A percentile compares a stretch with the other conserved stretches of the same genome.
Evolutionary conservation across 108 stramenopile genomes (phyloP).

Genomic region (Skeletonema grethae): DNA sequence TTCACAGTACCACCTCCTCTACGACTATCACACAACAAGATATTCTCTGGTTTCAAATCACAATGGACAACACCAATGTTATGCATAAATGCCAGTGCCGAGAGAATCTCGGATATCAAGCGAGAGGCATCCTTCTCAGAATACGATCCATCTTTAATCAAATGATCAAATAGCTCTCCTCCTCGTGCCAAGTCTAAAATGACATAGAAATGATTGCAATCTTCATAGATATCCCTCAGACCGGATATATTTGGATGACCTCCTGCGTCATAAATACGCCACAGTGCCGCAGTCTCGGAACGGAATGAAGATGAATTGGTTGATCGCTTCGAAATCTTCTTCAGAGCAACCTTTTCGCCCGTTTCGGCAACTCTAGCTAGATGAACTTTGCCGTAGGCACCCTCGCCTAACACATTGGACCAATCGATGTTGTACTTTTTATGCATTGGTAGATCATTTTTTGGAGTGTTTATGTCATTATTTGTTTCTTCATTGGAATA

Average conservation of each 20-base stretch:
- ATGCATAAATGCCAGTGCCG: slow-evolving; percentile 76
- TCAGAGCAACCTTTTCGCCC: slow-evolving; percentile 69
- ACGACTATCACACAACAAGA: slow-evolving; percentile 66
- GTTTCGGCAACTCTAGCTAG: slow-evolving; percentile 62
- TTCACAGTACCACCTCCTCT: slow-evolving; percentile 45
- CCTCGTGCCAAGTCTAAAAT: slow-evolving; percentile 74
- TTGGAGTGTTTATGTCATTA: not conserved
- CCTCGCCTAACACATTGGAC: slow-evolving; percentile 80
- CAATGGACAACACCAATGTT: slow-evolving; percentile 70
- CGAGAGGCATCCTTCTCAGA: slow-evolving; percentile 75
- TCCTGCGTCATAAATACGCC: slow-evolving; percentile 63
- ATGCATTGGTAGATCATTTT: not conserved
- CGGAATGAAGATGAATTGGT: slow-evolving; percentile 45
- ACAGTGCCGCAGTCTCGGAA: slow-evolving; percentile 63
- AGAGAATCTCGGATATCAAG: slow-evolving; percentile 67
- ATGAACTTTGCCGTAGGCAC: slow-evolving; percentile 81
- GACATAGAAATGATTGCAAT: slow-evolving; percentile 64
- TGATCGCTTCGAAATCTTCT: slow-evolving; percentile 53
- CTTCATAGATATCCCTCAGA: slow-evolving; percentile 69
- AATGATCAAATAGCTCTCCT: slow-evolving; percentile 85
- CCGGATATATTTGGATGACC: slow-evolving; percentile 74
- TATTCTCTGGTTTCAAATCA: slow-evolving; percentile 88
- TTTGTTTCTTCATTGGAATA: not conserved
- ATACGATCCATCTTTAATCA: slow-evolving; percentile 73
- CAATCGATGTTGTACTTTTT: slow-evolving; percentile 82